Evolutionary conservation across 1,139 yeast species (phyloP), one percentile per base, ranked within the genome.

Genomic region (Hyphopichia khmerensis): DNA sequence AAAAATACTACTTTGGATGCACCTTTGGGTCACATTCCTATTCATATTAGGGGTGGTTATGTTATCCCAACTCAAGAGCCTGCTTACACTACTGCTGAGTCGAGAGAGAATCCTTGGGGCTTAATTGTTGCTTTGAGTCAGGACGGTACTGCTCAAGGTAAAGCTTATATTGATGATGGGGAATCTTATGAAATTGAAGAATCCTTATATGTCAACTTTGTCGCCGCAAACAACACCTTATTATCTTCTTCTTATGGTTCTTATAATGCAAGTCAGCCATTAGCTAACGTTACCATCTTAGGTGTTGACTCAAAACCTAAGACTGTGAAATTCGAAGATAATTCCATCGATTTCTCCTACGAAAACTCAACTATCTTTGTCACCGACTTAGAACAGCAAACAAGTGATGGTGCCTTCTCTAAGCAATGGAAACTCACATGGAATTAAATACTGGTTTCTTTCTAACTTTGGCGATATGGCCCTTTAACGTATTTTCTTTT

Each of bases 41-140:
- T 57, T 15, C 57, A 54, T 35, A 43, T 57, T 21, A 49, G 53
- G 41, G 61, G 61, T 35, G 61, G 61, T 10, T 24, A 54, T 41
- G 40, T 57, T 29, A 35, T 57, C 23, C 60, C 61, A 18, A 44
- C 51, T 26, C 69, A 65, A 49, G 59, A 60, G 42, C 67, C 69
- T 21, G 67, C 61, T 2, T 56, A 57, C 46, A 64, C 69, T 17
- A 52, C 56, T 27, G 31, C 51, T 5, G 67, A 63, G 38, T 52
- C 64, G 17, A 57, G 70, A 42, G 34, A 57, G 39, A 62, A 62
- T 37, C 58, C 62, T 11, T 65, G 61, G 52, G 59, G 56, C 3
- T 48, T 65, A 35, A 37, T 64, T 33, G 65, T 60, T 29, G 66
- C 66, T 5, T 54, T 61, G 40, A 63, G 62, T 42, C 34, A 24